Conservation (phyloP, 2,329 filamentous ascomycete genomes). For the Sporothrix luriei region DNA sequence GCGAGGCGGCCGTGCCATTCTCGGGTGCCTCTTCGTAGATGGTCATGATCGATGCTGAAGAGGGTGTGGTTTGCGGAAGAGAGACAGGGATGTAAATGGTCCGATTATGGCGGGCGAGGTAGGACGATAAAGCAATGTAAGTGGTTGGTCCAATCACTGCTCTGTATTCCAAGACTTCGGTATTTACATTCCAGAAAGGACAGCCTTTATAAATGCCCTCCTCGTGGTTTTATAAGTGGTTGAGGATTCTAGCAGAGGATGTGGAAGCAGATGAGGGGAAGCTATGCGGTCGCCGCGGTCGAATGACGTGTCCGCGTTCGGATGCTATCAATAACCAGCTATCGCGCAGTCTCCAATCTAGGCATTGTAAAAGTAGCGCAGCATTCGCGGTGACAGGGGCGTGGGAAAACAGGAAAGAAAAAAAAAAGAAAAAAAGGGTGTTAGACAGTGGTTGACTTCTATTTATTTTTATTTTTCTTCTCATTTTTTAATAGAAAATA, state of each 20-base stretch:
- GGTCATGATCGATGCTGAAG: conserved; percentile 33
- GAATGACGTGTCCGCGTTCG: conserved; percentile 3
- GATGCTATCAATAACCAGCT: not conserved
- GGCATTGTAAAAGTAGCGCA: not conserved
- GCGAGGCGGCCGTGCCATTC: conserved; percentile 7
- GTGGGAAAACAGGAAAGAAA: no score
- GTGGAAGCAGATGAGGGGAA: conserved; percentile 3
- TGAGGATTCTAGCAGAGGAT: not conserved
- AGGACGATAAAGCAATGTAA: not conserved
- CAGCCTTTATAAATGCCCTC: not conserved
- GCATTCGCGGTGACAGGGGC: no score
- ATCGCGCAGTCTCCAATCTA: not conserved
- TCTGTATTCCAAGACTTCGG: not conserved
- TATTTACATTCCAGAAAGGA: not conserved
- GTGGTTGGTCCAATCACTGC: not conserved
- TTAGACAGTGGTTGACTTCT: not conserved
- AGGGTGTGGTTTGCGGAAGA: not conserved
- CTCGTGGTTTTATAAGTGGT: not conserved
- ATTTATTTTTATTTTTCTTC: not conserved
- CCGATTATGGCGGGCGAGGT: no score
- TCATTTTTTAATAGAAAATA: not conserved
- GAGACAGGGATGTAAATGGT: not conserved
- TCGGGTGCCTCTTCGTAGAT: conserved; percentile 38
- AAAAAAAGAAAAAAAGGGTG: not conserved
- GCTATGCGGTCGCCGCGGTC: conserved; percentile 3